Evolutionary conservation across 2,329 filamentous ascomycete species (phyloP).

Genomic region (Cordyceps fumosorosea): DNA sequence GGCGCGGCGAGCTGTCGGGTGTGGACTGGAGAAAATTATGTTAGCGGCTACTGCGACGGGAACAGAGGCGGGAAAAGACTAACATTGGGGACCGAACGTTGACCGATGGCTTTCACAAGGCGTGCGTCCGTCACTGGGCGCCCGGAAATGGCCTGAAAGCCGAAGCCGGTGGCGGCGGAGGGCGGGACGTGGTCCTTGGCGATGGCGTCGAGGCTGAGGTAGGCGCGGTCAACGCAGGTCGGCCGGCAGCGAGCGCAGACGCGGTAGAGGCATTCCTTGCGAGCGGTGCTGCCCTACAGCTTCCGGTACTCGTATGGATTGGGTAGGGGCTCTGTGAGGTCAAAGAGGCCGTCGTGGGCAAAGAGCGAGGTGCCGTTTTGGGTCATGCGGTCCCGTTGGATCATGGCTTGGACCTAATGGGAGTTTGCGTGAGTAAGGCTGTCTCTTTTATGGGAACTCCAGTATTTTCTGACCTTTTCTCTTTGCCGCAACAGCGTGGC

Average conservation of each 20-base stretch:
- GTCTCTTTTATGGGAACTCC: background rate
- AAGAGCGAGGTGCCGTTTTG: constrained; percentile 20
- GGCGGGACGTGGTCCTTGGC: constrained; percentile 43
- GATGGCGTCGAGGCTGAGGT: constrained; percentile 44
- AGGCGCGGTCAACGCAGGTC: constrained; percentile 35
- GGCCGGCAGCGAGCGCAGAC: constrained; percentile 45
- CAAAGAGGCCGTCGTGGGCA: constrained; percentile 16
- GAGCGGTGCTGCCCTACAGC: constrained; percentile 32
- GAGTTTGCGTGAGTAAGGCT: constrained; percentile 10
- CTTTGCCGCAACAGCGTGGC: constrained; percentile 42
- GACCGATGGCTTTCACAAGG: constrained; percentile 34
- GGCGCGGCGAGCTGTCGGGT: background rate
- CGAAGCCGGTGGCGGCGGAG: constrained; percentile 43
- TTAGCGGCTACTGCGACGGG: background rate
- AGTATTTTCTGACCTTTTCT: constrained; percentile 33
- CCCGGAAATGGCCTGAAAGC: constrained; percentile 39
- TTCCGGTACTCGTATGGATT: constrained; percentile 20
- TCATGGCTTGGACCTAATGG: constrained; percentile 26
- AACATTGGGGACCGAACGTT: constrained; percentile 31
- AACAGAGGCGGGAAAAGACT: constrained; percentile 3
- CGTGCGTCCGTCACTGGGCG: constrained; percentile 38
- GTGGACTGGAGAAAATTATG: background rate
- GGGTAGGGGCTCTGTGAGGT: constrained; percentile 14
- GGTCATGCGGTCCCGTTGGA: constrained; percentile 23
- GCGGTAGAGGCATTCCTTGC: constrained; percentile 43